A percentile compares a stretch with the other conserved stretches of the same genome.
Conservation (phyloP, 768 basidiomycete genomes). For the Auriscalpium microsporum region DNA sequence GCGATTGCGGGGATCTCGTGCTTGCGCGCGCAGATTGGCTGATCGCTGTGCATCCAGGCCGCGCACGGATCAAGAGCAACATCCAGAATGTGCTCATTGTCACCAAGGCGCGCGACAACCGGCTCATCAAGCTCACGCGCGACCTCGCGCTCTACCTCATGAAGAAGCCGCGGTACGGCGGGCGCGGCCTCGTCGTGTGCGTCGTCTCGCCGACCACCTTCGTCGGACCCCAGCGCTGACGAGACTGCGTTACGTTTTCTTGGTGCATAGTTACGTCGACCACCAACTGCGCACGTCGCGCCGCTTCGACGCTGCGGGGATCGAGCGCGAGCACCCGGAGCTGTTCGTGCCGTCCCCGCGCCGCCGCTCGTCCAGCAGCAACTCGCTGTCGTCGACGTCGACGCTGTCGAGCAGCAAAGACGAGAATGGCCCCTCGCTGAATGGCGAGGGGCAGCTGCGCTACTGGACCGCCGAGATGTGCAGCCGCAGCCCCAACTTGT, state of each 20-base stretch:
- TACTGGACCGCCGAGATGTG: constrained; percentile 99
- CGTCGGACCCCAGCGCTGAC: constrained; percentile 10
- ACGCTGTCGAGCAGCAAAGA: constrained; percentile 36
- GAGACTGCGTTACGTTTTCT: constrained; percentile 4
- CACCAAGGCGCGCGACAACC: constrained; percentile 96
- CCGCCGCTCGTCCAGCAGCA: constrained; percentile 62
- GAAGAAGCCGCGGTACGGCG: constrained; percentile 65
- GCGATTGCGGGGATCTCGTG: not conserved
- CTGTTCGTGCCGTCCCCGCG: constrained; percentile 75
- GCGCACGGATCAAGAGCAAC: constrained; percentile 83
- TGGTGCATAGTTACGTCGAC: constrained; percentile 75
- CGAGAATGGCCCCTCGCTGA: constrained; percentile 25
- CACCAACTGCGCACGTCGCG: constrained; percentile 80
- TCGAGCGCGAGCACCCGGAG: constrained; percentile 79
- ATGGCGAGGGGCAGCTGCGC: constrained; percentile 82
- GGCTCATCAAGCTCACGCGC: constrained; percentile 89
- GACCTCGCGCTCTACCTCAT: constrained; percentile 94
- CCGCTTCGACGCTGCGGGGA: constrained; percentile 89
- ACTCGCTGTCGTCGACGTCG: constrained; percentile 50
- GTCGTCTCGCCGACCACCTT: constrained; percentile 14
- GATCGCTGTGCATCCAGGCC: constrained; percentile 41
- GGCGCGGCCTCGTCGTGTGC: constrained; percentile 83
- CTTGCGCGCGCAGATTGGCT: not conserved
- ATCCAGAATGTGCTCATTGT: constrained; percentile 93
- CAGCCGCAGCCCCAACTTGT: constrained; percentile 78